Evolutionary conservation across 1,284 basidiomycete genomes (phyloP).

Genomic region (Irpex rosettiformis): DNA sequence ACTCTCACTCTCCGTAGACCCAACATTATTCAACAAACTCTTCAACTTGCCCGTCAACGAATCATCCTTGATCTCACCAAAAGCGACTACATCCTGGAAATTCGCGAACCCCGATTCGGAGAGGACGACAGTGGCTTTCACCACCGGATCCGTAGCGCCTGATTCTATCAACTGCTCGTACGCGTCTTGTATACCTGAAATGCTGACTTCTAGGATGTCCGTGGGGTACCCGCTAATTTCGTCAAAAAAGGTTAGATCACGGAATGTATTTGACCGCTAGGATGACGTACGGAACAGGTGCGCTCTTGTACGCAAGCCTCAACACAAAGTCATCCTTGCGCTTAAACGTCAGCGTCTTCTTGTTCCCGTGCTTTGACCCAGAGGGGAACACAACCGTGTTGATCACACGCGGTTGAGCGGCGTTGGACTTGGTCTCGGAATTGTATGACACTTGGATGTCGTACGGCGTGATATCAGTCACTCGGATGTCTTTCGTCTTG

Average conservation of each 20-base stretch:
- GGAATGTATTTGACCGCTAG: not conserved
- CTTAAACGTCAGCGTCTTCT: conserved; percentile 83
- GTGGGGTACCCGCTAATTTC: conserved; percentile 59
- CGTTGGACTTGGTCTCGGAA: conserved; percentile 50
- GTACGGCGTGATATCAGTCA: conserved; percentile 70
- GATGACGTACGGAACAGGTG: conserved; percentile 50
- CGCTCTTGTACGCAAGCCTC: conserved; percentile 66
- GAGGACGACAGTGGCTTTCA: conserved; percentile 78
- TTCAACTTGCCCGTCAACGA: conserved; percentile 81
- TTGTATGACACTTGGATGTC: conserved; percentile 78
- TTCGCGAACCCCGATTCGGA: conserved; percentile 84
- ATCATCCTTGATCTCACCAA: conserved; percentile 75
- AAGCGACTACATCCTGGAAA: conserved; percentile 72
- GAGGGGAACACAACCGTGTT: conserved; percentile 72
- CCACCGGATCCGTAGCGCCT: conserved; percentile 67
- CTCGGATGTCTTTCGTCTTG: conserved; percentile 92
- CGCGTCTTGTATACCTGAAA: conserved; percentile 68
- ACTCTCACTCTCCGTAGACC: conserved; percentile 25
- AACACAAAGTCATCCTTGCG: conserved; percentile 77
- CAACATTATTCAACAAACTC: conserved; percentile 72
- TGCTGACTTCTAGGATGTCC: conserved; percentile 64
- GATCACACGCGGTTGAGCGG: conserved; percentile 60
- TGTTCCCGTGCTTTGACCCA: conserved; percentile 71
- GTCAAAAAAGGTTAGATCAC: not conserved
- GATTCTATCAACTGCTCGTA: conserved; percentile 71